Evolutionary conservation across 2,329 filamentous ascomycete species (phyloP).

Genomic region (Penicillium sp.): DNA sequence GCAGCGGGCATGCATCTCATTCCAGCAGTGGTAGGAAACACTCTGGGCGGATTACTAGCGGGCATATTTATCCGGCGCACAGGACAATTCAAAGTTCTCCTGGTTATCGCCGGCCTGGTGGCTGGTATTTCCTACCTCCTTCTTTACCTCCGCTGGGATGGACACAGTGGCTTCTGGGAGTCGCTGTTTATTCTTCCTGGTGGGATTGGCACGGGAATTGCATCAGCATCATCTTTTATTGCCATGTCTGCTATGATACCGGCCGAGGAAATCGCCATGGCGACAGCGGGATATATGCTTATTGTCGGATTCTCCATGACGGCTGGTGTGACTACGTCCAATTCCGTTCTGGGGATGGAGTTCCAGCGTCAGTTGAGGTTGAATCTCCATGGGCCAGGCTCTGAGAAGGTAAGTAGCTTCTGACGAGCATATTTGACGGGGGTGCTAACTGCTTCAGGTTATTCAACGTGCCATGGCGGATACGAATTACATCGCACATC

Average conservation of each 20-base stretch:
- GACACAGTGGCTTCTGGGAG: constrained; percentile 54
- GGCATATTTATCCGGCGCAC: constrained; percentile 58
- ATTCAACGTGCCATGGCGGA: constrained; percentile 40
- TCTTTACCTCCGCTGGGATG: constrained; percentile 58
- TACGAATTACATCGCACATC: constrained; percentile 39
- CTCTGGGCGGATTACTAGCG: constrained; percentile 58
- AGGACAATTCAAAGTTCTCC: constrained; percentile 57
- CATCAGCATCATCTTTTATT: constrained; percentile 48
- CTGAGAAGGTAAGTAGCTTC: constrained; percentile 15
- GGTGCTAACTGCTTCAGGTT: constrained; percentile 31
- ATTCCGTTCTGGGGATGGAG: constrained; percentile 36
- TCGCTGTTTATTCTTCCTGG: constrained; percentile 60
- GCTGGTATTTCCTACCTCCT: constrained; percentile 52
- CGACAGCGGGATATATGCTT: constrained; percentile 49
- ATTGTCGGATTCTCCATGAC: constrained; percentile 43
- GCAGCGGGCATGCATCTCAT: constrained; percentile 60
- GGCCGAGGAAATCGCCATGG: constrained; percentile 48
- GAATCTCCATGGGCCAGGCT: constrained; percentile 28
- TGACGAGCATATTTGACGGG: no score
- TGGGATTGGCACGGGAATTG: constrained; percentile 52
- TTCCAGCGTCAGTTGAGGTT: constrained; percentile 32
- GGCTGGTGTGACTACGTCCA: constrained; percentile 38
- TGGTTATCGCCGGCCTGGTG: constrained; percentile 50
- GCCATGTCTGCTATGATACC: constrained; percentile 48
- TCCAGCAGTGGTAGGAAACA: constrained; percentile 66